Base-by-base conservation (phyloP, 441 rosid genomes). In the Theobroma grandiflorum region DNA sequence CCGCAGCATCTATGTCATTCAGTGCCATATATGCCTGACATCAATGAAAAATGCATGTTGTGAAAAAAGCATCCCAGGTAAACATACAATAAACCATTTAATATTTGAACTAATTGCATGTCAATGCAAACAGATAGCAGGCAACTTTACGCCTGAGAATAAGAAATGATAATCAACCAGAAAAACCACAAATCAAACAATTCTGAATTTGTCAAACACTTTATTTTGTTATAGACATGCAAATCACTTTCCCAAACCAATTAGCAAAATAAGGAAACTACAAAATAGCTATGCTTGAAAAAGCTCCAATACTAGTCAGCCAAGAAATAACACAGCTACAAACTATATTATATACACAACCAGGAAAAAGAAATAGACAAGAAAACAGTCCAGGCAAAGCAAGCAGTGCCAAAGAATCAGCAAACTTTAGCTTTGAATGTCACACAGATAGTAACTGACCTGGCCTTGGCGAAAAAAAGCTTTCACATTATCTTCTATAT, bases 401-500 rank as follows among this genome's bases (percentile, higher is more conserved):
- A 65, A 22, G 15, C 35, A 11, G 72, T 68, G 35, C n/a, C 8
- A 22, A 57, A 45, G 20, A 74, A 59, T 8, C 33, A 26, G 59
- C 31, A 71, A 71, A 50, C 43, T 50, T 26, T 15, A 43, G 43
- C 50, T 42, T 73, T 37, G n/a, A 12, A 55, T 73, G 20, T 18
- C n/a, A 7, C 40, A 16, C 47, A 16, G 57, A 59, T 4, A 50
- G 40, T 20, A 31, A 16, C 75, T 64, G 63, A 83, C 90, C 90
- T 87, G 90, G 57, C 90, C 88, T 72, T 87, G 88, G 72, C 87
- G 88, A 72, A 81, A 87, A 35, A 79, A 78, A 72, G 90, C 88
- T 80, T 87, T 87, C 45, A 78, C 88, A 63, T 87, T 87, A 73
- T 82, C 82, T 74, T 94, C 96, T 64, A 93, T 95, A 65, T 95